Percentiles rank a stretch among this genome's conserved stretches.
Conservation (phyloP, 352 stramenopile genomes). For the Globisporangium yorkense region DNA sequence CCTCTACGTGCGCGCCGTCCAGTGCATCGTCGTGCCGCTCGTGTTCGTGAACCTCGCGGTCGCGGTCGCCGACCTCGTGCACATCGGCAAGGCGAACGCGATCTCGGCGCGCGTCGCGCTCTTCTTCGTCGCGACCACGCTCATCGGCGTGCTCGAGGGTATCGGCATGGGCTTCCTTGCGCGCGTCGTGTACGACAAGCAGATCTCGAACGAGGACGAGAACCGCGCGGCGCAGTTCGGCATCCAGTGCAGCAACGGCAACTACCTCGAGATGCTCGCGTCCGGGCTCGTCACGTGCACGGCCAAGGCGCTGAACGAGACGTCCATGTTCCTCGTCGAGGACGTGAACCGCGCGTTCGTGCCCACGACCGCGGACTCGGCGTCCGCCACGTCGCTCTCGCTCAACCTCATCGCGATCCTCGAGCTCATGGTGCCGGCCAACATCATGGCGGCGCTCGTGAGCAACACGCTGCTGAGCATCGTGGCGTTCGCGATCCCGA, state of each 20-base stretch:
- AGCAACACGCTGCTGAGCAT: slow-evolving; percentile 61
- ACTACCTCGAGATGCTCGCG: slow-evolving; percentile 47
- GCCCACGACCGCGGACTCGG: slow-evolving; percentile 31
- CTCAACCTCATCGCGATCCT: slow-evolving; percentile 62
- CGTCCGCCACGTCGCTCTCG: slow-evolving; percentile 39
- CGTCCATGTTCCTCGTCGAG: slow-evolving; percentile 45
- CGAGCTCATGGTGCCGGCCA: slow-evolving; percentile 55
- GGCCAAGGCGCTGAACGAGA: slow-evolving; percentile 22
- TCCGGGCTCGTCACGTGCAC: slow-evolving; percentile 60
- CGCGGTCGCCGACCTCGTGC: slow-evolving; percentile 54
- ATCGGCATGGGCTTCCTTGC: slow-evolving; percentile 49
- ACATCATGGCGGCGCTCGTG: slow-evolving; percentile 70
- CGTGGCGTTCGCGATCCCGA: slow-evolving; percentile 61
- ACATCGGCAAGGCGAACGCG: slow-evolving; percentile 36
- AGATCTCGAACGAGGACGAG: slow-evolving; percentile 14
- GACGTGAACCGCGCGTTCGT: slow-evolving; percentile 57
- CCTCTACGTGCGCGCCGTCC: slow-evolving; percentile 65
- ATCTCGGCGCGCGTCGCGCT: slow-evolving; percentile 39
- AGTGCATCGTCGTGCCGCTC: slow-evolving; percentile 76
- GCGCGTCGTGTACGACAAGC: slow-evolving; percentile 35
- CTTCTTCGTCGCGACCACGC: slow-evolving; percentile 39
- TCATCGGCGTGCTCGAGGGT: slow-evolving; percentile 44
- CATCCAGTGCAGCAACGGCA: slow-evolving; percentile 69
- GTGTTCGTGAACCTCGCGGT: slow-evolving; percentile 78
- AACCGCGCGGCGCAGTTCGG: slow-evolving; percentile 50